Evolutionary conservation across 441 rosid genomes (phyloP).

Genomic region (Eutrema salsugineum): DNA sequence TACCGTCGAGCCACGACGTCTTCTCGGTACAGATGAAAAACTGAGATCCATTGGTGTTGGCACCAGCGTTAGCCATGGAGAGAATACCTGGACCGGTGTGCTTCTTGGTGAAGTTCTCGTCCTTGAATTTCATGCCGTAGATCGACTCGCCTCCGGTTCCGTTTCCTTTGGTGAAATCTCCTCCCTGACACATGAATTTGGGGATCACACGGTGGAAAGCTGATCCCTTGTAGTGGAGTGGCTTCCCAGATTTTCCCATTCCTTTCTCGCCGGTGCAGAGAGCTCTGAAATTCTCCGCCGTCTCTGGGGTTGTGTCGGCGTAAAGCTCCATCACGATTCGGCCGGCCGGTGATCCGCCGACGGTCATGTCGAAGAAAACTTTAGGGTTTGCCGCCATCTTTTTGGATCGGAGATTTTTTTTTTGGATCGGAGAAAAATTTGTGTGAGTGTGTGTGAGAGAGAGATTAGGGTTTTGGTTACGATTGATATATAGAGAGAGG

Average conservation of each 20-base stretch:
- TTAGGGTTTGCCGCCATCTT: slow-evolving; percentile 49
- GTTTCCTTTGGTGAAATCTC: slow-evolving; percentile 76
- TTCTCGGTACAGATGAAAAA: slow-evolving; percentile 67
- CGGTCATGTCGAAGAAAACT: slow-evolving; percentile 73
- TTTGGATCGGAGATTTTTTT: not conserved
- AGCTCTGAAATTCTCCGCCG: slow-evolving; percentile 86
- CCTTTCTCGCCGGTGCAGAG: slow-evolving; percentile 92
- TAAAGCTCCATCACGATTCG: slow-evolving; percentile 83
- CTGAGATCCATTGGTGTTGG: slow-evolving; percentile 73
- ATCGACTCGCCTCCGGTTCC: slow-evolving; percentile 90
- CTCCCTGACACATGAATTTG: slow-evolving; percentile 73
- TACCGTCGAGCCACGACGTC: slow-evolving; percentile 80
- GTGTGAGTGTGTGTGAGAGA: not conserved
- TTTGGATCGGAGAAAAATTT: not conserved
- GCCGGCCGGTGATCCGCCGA: slow-evolving; percentile 60
- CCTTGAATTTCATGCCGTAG: slow-evolving; percentile 71
- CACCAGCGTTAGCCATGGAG: slow-evolving; percentile 88
- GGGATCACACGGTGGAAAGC: slow-evolving; percentile 78
- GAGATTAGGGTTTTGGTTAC: slow-evolving; percentile 28
- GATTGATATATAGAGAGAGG: slow-evolving; percentile 22
- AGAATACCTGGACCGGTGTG: slow-evolving; percentile 77
- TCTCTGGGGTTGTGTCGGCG: slow-evolving; percentile 58
- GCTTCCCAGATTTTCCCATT: slow-evolving; percentile 47
- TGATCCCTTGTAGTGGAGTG: slow-evolving; percentile 78
- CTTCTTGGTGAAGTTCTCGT: slow-evolving; percentile 71